Base-by-base conservation (phyloP, 2,329 filamentous ascomycete genomes). In the Claviceps africana region DNA sequence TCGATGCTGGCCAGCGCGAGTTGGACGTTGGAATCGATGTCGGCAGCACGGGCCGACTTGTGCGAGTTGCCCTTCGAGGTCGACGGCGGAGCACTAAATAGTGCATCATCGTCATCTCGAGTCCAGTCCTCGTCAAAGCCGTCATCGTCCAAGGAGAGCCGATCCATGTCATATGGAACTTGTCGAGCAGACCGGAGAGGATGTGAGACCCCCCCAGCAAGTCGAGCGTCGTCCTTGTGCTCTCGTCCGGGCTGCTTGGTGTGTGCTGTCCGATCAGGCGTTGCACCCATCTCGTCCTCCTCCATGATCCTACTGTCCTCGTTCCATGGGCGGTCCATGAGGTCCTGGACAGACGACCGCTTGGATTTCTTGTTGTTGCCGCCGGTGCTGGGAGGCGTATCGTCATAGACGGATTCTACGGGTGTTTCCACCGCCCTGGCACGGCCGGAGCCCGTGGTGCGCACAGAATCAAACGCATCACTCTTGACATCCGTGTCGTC, bases 361-460 rank as follows among this genome's bases (percentile, higher is more conserved):
- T 79, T 80, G 2, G 72, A 69, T 61, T 73, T 79, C 57, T 58
- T 67, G 57, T 58, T 67, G 57, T 75, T 75, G 51, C 73, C 71
- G 19, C 74, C 73, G 1, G 77, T 76, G 61, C 75, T 78, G 8
- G 80, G 78, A 37, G 83, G 84, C 15, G 85, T 87, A 59, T 90
- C 86, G 66, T 90, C 85, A 65, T 89, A 90, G 72, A 89, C 86
- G 25, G 81, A 86, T 61, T 89, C 85, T 48, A 89, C 71, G 17
- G 85, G 84, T 30, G 83, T 85, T 62, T 87, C 81, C 47, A 81
- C 76, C 35, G 80, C 78, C 54, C 82, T 79, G 51, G 78, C 74
- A 56, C 82, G 84, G 55, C 78, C 76, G 10, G 85, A 88, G 40
- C 78, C 82, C 54, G 78, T 74, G 17, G 86, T 89, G 51, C 84